Percentiles rank a stretch among this genome's conserved stretches.
phyloP scores from a whole-genome alignment of 2,329 filamentous ascomycete genomes.

The Coniochaeta pulveracea region DNA sequence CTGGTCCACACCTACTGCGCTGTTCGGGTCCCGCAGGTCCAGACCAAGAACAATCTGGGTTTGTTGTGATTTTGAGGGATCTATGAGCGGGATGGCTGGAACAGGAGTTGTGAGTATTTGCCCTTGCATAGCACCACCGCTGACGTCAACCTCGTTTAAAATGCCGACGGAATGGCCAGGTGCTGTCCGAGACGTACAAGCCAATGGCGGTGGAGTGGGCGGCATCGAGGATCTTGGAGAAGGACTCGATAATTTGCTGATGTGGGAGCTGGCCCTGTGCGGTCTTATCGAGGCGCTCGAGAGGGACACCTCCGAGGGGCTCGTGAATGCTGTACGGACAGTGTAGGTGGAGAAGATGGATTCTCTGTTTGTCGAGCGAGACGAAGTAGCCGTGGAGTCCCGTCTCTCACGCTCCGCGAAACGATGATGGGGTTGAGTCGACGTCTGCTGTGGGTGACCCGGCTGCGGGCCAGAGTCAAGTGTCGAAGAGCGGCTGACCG shows the following conservation, averaged over 20 bases:
- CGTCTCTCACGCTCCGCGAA: neutral
- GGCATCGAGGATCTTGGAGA: slow-evolving; percentile 1
- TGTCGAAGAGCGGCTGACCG: neutral
- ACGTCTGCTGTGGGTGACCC: neutral
- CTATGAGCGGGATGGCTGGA: neutral
- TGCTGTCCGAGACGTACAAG: neutral
- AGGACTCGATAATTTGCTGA: neutral
- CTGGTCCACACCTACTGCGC: neutral
- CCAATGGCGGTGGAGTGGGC: neutral
- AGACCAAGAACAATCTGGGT: neutral
- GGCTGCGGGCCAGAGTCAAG: neutral
- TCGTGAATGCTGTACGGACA: neutral
- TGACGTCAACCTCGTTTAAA: neutral
- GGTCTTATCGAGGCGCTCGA: neutral
- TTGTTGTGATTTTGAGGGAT: neutral
- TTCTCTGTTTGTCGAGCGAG: neutral
- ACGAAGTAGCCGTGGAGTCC: neutral
- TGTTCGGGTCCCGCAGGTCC: neutral
- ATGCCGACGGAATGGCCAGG: neutral
- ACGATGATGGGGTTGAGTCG: neutral
- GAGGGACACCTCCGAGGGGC: slow-evolving; percentile 1
- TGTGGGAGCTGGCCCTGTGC: neutral
- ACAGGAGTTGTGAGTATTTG: neutral
- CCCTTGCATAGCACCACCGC: too few species aligned
- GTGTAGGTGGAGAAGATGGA: slow-evolving; percentile 1